These are phyloP conservation scores for Medicago ruthenica DNA, from an alignment of 306 rosid genomes.

Conservation along the genomic window DNA sequence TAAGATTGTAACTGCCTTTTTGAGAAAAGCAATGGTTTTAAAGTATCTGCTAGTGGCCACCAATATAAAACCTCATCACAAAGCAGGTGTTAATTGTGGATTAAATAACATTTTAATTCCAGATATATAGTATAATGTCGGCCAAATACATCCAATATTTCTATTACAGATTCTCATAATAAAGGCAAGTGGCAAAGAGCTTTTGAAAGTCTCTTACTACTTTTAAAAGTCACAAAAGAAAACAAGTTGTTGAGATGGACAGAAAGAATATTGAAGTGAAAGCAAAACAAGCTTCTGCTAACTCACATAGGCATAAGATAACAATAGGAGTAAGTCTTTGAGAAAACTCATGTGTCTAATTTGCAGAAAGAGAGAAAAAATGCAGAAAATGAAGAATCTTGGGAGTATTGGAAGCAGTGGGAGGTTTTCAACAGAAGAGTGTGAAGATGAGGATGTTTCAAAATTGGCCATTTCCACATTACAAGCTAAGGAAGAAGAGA, in stretches of 20 bases:
- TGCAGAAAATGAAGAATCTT: conserved; percentile 67
- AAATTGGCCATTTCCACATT: conserved; percentile 65
- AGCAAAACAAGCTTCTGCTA: conserved; percentile 50
- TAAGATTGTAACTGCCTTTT: conserved; percentile 45
- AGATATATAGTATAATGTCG: not conserved
- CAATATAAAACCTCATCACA: conserved; percentile 38
- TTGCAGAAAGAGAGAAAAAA: conserved; percentile 40
- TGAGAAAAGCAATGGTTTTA: conserved; percentile 35
- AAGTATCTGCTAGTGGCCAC: not conserved
- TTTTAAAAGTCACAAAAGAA: conserved; percentile 55
- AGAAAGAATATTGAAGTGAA: conserved; percentile 57
- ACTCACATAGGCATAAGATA: conserved; percentile 40
- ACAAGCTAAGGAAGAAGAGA: conserved; percentile 88
- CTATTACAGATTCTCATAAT: conserved; percentile 24
- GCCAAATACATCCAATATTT: conserved; percentile 31
- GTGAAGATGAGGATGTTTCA: conserved; percentile 65
- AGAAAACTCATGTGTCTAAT: conserved; percentile 40
- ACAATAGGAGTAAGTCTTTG: conserved; percentile 21
- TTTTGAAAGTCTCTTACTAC: conserved; percentile 40
- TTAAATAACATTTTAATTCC: conserved; percentile 22
- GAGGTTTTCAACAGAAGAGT: conserved; percentile 62
- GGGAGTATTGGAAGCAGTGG: conserved; percentile 67
- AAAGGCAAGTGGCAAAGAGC: conserved; percentile 12
- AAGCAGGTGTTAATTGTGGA: conserved; percentile 24
- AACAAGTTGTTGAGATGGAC: conserved; percentile 45